Evolutionary conservation across 2,329 filamentous ascomycete genomes (phyloP), one percentile per base, ranked within the genome.

Genomic region (Pseudogymnoascus sp.): DNA sequence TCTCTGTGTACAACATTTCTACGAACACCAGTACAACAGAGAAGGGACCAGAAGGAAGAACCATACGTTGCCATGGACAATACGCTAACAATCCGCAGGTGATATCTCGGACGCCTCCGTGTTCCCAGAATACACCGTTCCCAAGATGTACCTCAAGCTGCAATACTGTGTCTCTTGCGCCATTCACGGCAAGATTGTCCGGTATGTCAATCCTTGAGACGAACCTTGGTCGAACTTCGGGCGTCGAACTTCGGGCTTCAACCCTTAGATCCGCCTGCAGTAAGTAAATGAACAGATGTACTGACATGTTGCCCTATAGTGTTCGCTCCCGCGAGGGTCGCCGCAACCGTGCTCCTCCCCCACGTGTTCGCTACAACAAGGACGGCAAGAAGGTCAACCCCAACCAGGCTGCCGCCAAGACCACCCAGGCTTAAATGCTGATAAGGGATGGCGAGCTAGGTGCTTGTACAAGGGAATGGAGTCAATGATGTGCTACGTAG

Each of bases 71-170:
- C 16, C 11, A 28, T 38, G 62, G 62, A 69, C 65, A 61, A 14
- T 11, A 22, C 14, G 30, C 35, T 60, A 9, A 41, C 25, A 61
- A 30, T 62, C 42, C 52, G 63, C 76, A 97, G 94, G 94, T 92
- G 94, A 99, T 91, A 99, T 99, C 84, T 97, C 92, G 72, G 94
- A 99, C 80, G 94, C 95, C 77, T 97, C 94, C 76, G 94, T 99
- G 82, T 99, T 97, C 84, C 81, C 90, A 76, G 94, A 99, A 85
- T 99, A 99, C 87, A 92, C 92, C 74, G 93, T 99, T 77, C 94
- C 94, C 83, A 99, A 99, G 91, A 99, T 99, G 95, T 99, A 99
- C 91, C 86, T 99, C 83, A 99, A 99, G 90, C 89, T 99, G 80
- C 94, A 99, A 86, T 99, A 99, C 91, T 99, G 94, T 82, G 94